Base-by-base conservation (phyloP, 306 rosid genomes). In the Begonia fuchsioides region DNA sequence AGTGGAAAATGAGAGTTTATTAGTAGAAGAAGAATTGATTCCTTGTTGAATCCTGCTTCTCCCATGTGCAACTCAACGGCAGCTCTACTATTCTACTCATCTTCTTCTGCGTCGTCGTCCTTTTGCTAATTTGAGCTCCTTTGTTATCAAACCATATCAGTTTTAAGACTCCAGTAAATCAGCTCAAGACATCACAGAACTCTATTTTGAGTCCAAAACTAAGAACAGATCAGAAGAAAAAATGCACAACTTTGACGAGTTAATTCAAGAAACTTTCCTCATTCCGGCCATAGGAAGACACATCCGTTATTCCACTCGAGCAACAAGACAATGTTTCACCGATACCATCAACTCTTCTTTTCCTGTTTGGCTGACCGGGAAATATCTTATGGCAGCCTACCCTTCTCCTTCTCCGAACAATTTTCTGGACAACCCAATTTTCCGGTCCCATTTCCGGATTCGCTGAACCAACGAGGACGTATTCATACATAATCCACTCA, bases 401-500 rank as follows among this genome's bases (percentile, higher is more conserved):
- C 59, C 6, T 32, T 39, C 87, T 83, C 32, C 57, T 26, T 12
- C 39, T 38, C 11, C 32, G 50, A 54, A 10, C 56, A 32, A 7
- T 14, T 47, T 11, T 20, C 9, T 15, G 35, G 32, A 20, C n/a
- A 49, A 52, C 16, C 14, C 13, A 44, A 48, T 40, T 17, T 3
- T 10, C 35, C 8, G 49, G 8, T 4, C 12, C 16, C 39, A 6
- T 18, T 9, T 18, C 15, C 1, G 44, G 40, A 50, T 59, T 46
- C 11, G 1, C 63, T 50, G 66, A 50, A 19, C 11, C 51, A 1
- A 47, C 9, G 14, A 86, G 65, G 39, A 65, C 67, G 20, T 60
- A 68, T 46, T 79, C 72, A 20, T 76, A 72, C 90, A 86, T 65
- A 46, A 74, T 8, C 93, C 96, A 86, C 3, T 15, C 12, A 9